Evolutionary conservation across 257 asterid genomes (phyloP), one percentile per base, ranked within the genome.

Genomic region (Cordia subcordata): DNA sequence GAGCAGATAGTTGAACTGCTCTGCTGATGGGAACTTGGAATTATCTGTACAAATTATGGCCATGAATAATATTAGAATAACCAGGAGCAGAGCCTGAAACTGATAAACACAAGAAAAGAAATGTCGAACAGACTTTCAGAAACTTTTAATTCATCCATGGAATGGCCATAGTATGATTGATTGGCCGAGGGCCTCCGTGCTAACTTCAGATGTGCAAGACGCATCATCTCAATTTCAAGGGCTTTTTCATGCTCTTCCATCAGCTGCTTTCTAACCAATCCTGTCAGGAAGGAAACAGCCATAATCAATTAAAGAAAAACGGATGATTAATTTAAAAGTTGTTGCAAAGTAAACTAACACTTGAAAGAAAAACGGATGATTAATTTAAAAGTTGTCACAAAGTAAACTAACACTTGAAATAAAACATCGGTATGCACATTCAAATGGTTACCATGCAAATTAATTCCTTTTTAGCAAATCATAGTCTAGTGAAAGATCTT

Each of bases 151-250:
- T 77, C 84, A 11, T 79, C 83, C 86, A 73, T 68, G 49, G 90
- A 74, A 72, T 69, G 49, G 59, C 72, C 64, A 23, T 68, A 69
- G 70, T 64, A 67, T 51, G 82, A 44, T 35, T 60, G 91, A 37
- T 35, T 44, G 40, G 60, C 67, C 37, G 53, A 23, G 60, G 79
- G 80, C 52, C 71, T 82, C 38, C 73, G 53, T 37, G 77, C 71
- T 10, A 90, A 49, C 57, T 75, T 90, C 57, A 87, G 75, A 61
- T 82, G 80, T 38, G 95, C 74, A 64, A 85, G 76, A 52, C 79
- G 95, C 73, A 62, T 64, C 0, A 71, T 60, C 83, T 83, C 89
- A 17, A 55, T 65, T 68, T 90, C 91, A 63, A 87, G 67, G 55
- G 75, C 69, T 15, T 65, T 81, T 38, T 76, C 81, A 5, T 72